Evolutionary conservation across 2,329 filamentous ascomycete species (phyloP).

Genomic region (Podosphaera leucotricha): DNA sequence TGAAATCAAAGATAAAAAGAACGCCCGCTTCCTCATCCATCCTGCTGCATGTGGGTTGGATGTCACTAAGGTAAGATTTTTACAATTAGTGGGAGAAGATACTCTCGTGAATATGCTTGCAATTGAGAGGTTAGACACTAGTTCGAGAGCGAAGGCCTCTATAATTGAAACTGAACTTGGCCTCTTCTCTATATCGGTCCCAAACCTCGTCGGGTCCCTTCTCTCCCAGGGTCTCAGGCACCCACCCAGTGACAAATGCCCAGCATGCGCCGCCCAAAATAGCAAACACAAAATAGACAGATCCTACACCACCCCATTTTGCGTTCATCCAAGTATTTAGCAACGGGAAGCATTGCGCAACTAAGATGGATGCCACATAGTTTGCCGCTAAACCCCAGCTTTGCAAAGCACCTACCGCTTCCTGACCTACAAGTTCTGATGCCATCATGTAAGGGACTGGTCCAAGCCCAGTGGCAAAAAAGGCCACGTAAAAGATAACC

Average conservation of each 20-base stretch:
- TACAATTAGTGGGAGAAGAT: neutral
- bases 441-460: constrained; percentile 89
- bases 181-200: constrained; percentile 34
- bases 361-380: constrained; percentile 74
- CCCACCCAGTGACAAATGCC: constrained; percentile 45
- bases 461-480: constrained; percentile 75
- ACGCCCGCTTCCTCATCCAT: neutral
- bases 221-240: constrained; percentile 80
- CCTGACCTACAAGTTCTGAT: constrained; percentile 70
- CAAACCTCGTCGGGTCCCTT: constrained; percentile 74
- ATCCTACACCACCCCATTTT: constrained; percentile 42
- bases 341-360: constrained; percentile 87
- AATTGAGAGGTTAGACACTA: neutral
- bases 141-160: constrained; percentile 12
- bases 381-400: constrained; percentile 71
- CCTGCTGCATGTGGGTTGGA: neutral
- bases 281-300: constrained; percentile 83
- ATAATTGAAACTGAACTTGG: constrained; percentile 21
- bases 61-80: neutral
- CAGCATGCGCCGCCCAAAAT: constrained; percentile 44
- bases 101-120: neutral
- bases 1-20: neutral
- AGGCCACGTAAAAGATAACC: constrained; percentile 66
- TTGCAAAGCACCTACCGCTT: constrained; percentile 79
- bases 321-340: constrained; percentile 50